A percentile compares a stretch with the other conserved stretches of the same genome.
Conservation (phyloP, 768 basidiomycete genomes). For the Termitomyces sp. region DNA sequence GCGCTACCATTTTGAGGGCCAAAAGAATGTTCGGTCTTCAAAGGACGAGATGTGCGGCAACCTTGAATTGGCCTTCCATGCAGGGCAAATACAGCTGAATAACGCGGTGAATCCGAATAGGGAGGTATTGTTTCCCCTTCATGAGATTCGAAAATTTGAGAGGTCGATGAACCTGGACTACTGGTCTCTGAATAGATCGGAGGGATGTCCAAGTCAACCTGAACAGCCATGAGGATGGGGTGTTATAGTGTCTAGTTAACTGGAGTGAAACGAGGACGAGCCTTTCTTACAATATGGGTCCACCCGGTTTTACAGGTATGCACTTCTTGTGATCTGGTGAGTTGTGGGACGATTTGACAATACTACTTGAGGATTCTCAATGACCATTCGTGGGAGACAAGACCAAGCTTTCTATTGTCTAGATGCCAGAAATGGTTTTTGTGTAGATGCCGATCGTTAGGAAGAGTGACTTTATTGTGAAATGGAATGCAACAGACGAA, state of each 20-base stretch:
- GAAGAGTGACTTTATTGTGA: background rate
- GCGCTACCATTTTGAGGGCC: background rate
- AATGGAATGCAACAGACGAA: background rate
- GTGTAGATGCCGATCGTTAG: background rate
- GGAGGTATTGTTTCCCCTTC: background rate
- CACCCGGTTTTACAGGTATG: background rate
- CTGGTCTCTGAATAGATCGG: conserved; percentile 1
- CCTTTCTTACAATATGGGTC: background rate
- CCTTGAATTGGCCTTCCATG: conserved; percentile 8
- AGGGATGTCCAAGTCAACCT: background rate
- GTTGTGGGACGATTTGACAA: background rate
- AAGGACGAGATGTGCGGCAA: conserved; percentile 1
- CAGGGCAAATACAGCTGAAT: conserved; percentile 9
- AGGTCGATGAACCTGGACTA: background rate
- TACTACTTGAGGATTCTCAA: background rate
- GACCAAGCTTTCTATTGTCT: background rate
- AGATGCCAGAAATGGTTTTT: background rate
- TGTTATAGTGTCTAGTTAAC: background rate
- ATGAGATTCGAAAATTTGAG: background rate
- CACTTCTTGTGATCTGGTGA: background rate
- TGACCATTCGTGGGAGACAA: background rate
- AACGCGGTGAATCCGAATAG: conserved; percentile 1
- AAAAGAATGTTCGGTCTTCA: conserved; percentile 6
- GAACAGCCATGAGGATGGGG: background rate
- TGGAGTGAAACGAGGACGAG: background rate